These are phyloP conservation scores for Aspergillus proliferans DNA, from an alignment of 2,329 filamentous ascomycete genomes.

Conservation along the genomic window DNA sequence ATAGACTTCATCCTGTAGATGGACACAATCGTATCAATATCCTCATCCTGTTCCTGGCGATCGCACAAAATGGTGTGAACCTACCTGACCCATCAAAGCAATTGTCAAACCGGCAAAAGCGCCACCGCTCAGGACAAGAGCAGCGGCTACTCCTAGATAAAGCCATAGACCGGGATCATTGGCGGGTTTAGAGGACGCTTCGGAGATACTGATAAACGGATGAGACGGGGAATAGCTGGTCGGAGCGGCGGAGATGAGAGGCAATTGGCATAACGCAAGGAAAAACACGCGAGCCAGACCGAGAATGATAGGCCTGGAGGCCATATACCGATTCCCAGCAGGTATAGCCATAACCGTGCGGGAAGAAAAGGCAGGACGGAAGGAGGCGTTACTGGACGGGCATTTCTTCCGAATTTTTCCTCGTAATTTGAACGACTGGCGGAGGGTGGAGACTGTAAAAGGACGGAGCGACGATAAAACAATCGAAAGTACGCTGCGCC, in stretches of 20 bases:
- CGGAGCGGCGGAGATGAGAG: constrained; percentile 35
- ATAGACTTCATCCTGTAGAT: constrained; percentile 77
- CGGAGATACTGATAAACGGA: constrained; percentile 11
- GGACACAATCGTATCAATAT: background rate
- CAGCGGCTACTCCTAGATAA: constrained; percentile 70
- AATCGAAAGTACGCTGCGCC: too few species aligned
- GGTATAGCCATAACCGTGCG: constrained; percentile 21
- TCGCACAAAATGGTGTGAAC: background rate
- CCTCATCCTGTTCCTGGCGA: background rate
- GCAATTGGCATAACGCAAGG: constrained; percentile 31
- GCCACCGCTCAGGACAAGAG: constrained; percentile 79
- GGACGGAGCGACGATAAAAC: too few species aligned
- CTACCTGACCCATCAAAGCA: constrained; percentile 57
- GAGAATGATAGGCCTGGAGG: constrained; percentile 34
- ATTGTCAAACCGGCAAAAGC: constrained; percentile 87
- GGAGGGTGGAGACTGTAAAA: too few species aligned
- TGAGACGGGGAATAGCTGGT: constrained; percentile 12
- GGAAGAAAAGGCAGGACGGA: constrained; percentile 1
- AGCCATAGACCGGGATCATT: constrained; percentile 68
- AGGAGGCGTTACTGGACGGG: background rate
- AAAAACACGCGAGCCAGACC: constrained; percentile 38
- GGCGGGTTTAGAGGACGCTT: constrained; percentile 45
- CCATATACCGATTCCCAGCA: constrained; percentile 25
- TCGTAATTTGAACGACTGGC: too few species aligned
- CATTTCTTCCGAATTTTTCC: background rate